Evolutionary conservation across 2,329 filamentous ascomycete genomes (phyloP).

Genomic region (Chaetothyriales sp.): DNA sequence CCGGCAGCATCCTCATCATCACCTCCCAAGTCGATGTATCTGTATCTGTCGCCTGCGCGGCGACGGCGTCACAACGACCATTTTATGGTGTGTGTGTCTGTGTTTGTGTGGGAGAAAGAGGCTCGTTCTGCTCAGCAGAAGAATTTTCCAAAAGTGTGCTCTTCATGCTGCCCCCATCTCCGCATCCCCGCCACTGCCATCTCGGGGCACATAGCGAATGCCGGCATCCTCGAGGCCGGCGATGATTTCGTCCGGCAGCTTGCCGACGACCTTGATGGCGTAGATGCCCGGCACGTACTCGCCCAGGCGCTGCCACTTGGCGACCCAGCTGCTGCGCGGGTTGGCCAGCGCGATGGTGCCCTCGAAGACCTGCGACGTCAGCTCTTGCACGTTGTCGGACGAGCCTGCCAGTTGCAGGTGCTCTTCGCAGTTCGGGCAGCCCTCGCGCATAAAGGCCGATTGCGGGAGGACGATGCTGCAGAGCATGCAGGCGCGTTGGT

Average conservation of each 20-base stretch:
- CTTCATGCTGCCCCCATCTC: not conserved
- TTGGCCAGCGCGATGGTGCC: slow-evolving; percentile 76
- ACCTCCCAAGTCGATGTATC: no score
- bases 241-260: slow-evolving; percentile 45
- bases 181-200: slow-evolving; percentile 33
- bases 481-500: slow-evolving; percentile 94
- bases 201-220: slow-evolving; percentile 46
- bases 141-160: slow-evolving; percentile 21
- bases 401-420: slow-evolving; percentile 73
- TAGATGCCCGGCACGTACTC: slow-evolving; percentile 81
- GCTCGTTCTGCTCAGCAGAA: not conserved
- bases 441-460: slow-evolving; percentile 70
- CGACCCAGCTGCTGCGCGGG: slow-evolving; percentile 79
- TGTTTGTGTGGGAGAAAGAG: no score
- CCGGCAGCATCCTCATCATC: no score
- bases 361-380: slow-evolving; percentile 93
- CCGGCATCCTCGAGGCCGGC: slow-evolving; percentile 44
- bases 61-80: no score
- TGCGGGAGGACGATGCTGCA: slow-evolving; percentile 66
- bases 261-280: slow-evolving; percentile 81
- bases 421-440: slow-evolving; percentile 93
- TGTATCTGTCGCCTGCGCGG: no score
- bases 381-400: slow-evolving; percentile 71
- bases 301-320: slow-evolving; percentile 89
- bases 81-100: no score